These are phyloP conservation scores for Cladosporium colombiae DNA, from an alignment of 2,329 filamentous ascomycete genomes.

Conservation along the genomic window DNA sequence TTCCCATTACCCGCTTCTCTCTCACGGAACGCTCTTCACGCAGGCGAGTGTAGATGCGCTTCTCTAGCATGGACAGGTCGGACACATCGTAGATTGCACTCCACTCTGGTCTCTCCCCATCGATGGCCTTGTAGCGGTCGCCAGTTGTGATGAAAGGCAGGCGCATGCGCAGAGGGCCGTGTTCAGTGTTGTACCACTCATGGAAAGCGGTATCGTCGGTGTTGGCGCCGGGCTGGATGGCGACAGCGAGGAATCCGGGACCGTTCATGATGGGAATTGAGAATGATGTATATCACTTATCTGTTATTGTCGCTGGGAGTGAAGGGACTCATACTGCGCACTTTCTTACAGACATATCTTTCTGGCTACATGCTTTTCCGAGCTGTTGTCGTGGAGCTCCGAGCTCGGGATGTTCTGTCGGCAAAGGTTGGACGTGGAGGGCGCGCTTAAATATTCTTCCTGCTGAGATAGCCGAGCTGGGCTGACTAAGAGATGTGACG, in stretches of 20 bases:
- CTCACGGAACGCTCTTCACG: conserved; percentile 54
- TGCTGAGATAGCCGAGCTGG: background rate
- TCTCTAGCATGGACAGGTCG: conserved; percentile 70
- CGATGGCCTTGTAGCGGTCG: conserved; percentile 72
- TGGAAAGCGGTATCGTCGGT: conserved; percentile 72
- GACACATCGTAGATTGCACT: conserved; percentile 81
- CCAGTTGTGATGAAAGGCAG: conserved; percentile 74
- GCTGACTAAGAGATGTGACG: background rate
- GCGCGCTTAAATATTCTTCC: conserved; percentile 1
- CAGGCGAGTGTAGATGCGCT: conserved; percentile 68
- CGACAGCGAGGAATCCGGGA: conserved; percentile 77
- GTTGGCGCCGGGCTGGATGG: conserved; percentile 74
- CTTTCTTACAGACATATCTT: background rate
- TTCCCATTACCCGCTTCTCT: conserved; percentile 58
- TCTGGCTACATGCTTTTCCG: conserved; percentile 8
- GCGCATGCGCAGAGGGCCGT: conserved; percentile 77
- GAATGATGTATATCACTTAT: background rate
- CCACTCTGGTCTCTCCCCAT: conserved; percentile 65
- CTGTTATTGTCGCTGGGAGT: background rate
- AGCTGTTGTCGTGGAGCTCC: conserved; percentile 16
- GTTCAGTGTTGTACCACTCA: conserved; percentile 94
- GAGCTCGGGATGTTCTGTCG: conserved; percentile 10
- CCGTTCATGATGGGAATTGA: conserved; percentile 35
- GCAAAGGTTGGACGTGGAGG: background rate
- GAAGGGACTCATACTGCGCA: background rate